phyloP scores from a whole-genome alignment of 805 yeast genomes.

The Wickerhamiella kurtzmanii region DNA sequence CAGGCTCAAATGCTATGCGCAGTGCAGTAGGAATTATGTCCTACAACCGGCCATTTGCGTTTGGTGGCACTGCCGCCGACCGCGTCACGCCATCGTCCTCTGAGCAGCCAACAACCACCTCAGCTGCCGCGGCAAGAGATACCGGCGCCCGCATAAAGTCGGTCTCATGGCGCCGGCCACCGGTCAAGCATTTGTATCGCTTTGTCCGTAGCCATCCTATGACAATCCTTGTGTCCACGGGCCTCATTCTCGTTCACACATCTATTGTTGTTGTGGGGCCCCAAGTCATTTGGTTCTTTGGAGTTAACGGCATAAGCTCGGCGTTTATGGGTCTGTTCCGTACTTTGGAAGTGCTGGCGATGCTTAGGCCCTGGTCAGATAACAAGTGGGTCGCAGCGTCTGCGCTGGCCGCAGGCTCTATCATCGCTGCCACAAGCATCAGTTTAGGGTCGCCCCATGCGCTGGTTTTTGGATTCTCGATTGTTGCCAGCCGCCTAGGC shows the following conservation, averaged over 20 bases:
- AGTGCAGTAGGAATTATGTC: background rate
- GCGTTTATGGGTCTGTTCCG: slow-evolving; percentile 8
- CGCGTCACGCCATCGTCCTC: background rate
- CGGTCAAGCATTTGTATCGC: slow-evolving; percentile 10
- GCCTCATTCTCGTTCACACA: slow-evolving; percentile 12
- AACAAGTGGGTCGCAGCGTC: background rate
- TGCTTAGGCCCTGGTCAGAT: background rate
- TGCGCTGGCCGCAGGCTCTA: background rate
- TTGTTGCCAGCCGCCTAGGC: slow-evolving; percentile 14
- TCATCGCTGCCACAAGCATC: background rate
- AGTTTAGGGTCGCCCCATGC: background rate
- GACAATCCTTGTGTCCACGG: slow-evolving; percentile 17
- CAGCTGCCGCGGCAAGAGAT: background rate
- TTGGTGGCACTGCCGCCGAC: slow-evolving; percentile 3
- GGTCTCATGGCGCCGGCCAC: slow-evolving; percentile 5
- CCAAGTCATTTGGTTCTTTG: slow-evolving; percentile 15
- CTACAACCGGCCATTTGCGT: background rate
- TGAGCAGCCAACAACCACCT: background rate
- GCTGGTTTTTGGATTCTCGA: slow-evolving; percentile 5
- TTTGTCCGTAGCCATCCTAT: slow-evolving; percentile 16
- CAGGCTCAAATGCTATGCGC: background rate
- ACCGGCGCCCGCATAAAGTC: background rate
- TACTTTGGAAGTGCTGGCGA: slow-evolving; percentile 12
- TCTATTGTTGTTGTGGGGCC: slow-evolving; percentile 17
- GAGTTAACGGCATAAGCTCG: slow-evolving; percentile 8